These are phyloP conservation scores for Candida takata DNA, from an alignment of 805 yeast genomes.

Conservation along the genomic window DNA sequence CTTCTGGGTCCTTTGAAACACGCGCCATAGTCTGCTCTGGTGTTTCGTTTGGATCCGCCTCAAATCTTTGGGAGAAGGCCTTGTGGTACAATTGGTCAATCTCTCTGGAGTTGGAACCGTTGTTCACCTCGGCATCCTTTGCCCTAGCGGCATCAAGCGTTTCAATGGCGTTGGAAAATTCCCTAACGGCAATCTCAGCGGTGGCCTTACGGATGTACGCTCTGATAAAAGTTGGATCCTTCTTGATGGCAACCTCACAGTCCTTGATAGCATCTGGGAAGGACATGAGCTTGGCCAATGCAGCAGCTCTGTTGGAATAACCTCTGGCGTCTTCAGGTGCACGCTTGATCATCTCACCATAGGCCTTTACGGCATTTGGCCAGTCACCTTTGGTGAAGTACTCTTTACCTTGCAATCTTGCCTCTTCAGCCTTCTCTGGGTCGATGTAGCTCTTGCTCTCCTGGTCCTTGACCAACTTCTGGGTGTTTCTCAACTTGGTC, in stretches of 20 bases:
- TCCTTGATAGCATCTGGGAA: conserved; percentile 96
- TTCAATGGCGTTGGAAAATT: conserved; percentile 73
- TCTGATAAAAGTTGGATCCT: conserved; percentile 84
- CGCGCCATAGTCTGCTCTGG: conserved; percentile 92
- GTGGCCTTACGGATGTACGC: conserved; percentile 97
- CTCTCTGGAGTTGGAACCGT: conserved; percentile 59
- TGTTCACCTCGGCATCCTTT: conserved; percentile 57
- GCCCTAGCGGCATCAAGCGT: conserved; percentile 74
- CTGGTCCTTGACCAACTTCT: conserved; percentile 72
- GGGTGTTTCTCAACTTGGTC: conserved; percentile 79
- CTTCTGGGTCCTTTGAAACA: conserved; percentile 89
- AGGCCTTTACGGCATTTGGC: conserved; percentile 94
- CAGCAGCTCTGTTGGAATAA: conserved; percentile 97
- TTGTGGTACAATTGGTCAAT: conserved; percentile 76
- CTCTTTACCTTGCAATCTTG: conserved; percentile 88
- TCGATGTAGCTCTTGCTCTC: conserved; percentile 77
- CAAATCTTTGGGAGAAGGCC: conserved; percentile 76
- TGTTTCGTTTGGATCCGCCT: conserved; percentile 71
- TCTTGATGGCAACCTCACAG: conserved; percentile 81
- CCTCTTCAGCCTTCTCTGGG: conserved; percentile 92
- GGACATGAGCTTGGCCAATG: conserved; percentile 86
- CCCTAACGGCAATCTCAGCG: conserved; percentile 86
- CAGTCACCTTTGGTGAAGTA: conserved; percentile 86
- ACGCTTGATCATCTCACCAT: conserved; percentile 92
- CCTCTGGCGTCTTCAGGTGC: conserved; percentile 97